A percentile compares a stretch with the other conserved stretches of the same genome.
These are phyloP conservation scores for Hanseniaspora sp. DNA, from an alignment of 1,139 yeast species.

Conservation along the genomic window DNA sequence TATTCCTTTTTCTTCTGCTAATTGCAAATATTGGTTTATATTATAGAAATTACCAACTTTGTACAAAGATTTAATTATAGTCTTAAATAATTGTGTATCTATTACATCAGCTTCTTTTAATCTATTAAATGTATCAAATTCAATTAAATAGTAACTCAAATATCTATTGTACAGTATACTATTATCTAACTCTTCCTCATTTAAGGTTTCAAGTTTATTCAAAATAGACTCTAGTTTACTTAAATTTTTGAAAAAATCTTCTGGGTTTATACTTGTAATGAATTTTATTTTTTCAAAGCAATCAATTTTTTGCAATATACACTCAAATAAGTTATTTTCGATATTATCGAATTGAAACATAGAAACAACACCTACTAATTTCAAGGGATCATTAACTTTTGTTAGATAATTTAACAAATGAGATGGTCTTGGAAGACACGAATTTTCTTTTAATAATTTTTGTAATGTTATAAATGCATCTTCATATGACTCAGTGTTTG, in stretches of 20 bases:
- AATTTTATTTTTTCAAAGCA: conserved; percentile 10
- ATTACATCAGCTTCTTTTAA: neutral
- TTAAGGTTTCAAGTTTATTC: neutral
- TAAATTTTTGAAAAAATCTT: neutral
- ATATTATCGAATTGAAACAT: neutral
- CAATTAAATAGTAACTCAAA: conserved; percentile 4
- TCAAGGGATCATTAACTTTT: conserved; percentile 2
- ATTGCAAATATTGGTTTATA: conserved; percentile 6
- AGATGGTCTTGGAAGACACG: conserved; percentile 1
- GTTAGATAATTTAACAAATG: conserved; percentile 10
- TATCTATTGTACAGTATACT: neutral
- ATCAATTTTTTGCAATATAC: neutral
- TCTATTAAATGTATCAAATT: neutral
- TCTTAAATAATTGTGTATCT: neutral
- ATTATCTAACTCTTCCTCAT: neutral
- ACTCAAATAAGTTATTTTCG: neutral
- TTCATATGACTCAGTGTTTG: neutral
- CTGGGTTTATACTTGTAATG: conserved; percentile 11
- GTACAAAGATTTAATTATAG: conserved; percentile 1
- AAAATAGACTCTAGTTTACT: neutral
- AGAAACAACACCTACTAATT: conserved; percentile 7
- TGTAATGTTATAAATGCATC: neutral
- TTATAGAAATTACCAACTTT: conserved; percentile 10
- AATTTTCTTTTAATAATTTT: neutral
- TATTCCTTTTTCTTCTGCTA: neutral